phyloP scores from a whole-genome alignment of 352 stramenopile species.

The Globisporangium spinosum region DNA sequence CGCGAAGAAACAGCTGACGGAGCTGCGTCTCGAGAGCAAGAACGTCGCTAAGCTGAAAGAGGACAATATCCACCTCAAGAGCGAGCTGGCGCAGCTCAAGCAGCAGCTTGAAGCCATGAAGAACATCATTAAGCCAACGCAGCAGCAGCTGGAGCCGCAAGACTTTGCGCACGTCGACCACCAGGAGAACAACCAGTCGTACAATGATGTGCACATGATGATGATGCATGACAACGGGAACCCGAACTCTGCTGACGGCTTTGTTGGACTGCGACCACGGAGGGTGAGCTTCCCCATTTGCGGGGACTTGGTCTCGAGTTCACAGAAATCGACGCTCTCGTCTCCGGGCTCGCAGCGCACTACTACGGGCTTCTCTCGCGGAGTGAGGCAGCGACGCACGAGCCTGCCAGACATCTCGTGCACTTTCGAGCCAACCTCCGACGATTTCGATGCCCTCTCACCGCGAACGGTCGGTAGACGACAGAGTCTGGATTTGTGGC shows the following conservation, averaged over 20 bases:
- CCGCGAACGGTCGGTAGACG: conserved; percentile 35
- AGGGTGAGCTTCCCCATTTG: conserved; percentile 19
- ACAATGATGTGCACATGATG: conserved; percentile 7
- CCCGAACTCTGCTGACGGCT: conserved; percentile 30
- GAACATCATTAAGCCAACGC: conserved; percentile 19
- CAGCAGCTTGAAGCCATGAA: conserved; percentile 54
- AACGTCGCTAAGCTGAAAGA: conserved; percentile 72
- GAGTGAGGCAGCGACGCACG: conserved; percentile 17
- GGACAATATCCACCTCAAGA: conserved; percentile 72
- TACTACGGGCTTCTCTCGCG: background rate
- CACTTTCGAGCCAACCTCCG: background rate
- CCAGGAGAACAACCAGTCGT: conserved; percentile 27
- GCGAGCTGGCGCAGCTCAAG: conserved; percentile 51
- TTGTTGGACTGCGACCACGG: conserved; percentile 7
- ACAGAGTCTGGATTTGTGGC: conserved; percentile 53
- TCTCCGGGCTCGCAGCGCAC: conserved; percentile 31
- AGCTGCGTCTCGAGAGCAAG: conserved; percentile 57
- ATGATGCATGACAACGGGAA: conserved; percentile 28
- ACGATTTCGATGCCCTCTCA: conserved; percentile 13
- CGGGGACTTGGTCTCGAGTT: conserved; percentile 26
- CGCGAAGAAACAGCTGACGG: conserved; percentile 37
- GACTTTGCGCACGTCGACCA: conserved; percentile 3
- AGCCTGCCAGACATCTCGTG: conserved; percentile 17
- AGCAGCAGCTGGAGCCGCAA: conserved; percentile 19
- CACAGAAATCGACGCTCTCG: conserved; percentile 36